A percentile compares a stretch with the other conserved stretches of the same genome.
Evolutionary conservation across 2,329 filamentous ascomycete species (phyloP).

Genomic region (Diaporthe sp.): DNA sequence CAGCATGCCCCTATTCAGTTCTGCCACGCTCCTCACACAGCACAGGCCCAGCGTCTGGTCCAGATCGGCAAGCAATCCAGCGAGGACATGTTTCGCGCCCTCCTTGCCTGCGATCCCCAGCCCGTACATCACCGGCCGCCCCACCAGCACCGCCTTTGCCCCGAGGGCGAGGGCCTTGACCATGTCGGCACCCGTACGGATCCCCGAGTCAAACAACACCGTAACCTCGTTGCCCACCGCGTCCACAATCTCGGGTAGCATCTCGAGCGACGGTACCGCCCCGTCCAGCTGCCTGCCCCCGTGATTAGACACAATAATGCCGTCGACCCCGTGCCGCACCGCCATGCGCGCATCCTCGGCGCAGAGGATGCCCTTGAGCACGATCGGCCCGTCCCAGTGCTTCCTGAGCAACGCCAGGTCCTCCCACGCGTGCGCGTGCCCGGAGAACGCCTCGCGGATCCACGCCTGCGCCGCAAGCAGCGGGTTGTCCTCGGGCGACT

Average conservation of each 20-base stretch:
- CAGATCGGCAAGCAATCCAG: slow-evolving; percentile 64
- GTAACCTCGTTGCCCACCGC: slow-evolving; percentile 72
- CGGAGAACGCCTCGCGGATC: slow-evolving; percentile 66
- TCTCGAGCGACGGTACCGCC: slow-evolving; percentile 66
- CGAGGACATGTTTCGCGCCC: slow-evolving; percentile 66
- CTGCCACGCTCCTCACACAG: slow-evolving; percentile 61
- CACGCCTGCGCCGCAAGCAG: slow-evolving; percentile 66
- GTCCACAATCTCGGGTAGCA: slow-evolving; percentile 72
- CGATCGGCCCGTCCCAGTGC: slow-evolving; percentile 75
- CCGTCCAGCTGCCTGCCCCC: slow-evolving; percentile 71
- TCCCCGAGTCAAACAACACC: slow-evolving; percentile 73
- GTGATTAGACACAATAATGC: slow-evolving; percentile 71
- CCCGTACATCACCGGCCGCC: slow-evolving; percentile 71
- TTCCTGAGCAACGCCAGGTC: slow-evolving; percentile 70
- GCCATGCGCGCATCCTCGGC: slow-evolving; percentile 64
- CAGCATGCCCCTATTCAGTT: slow-evolving; percentile 53
- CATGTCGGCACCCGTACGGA: slow-evolving; percentile 68
- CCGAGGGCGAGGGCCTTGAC: slow-evolving; percentile 70
- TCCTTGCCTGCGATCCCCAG: slow-evolving; percentile 67
- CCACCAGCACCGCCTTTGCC: slow-evolving; percentile 70
- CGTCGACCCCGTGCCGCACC: slow-evolving; percentile 59
- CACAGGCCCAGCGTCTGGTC: slow-evolving; percentile 70
- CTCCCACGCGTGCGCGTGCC: slow-evolving; percentile 70
- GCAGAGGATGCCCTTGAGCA: slow-evolving; percentile 71
- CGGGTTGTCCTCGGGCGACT: slow-evolving; percentile 62